Evolutionary conservation across 1,284 basidiomycete species (phyloP), one percentile per base, ranked within the genome.

Genomic region (Sporisorium iseilematis-ciliati): DNA sequence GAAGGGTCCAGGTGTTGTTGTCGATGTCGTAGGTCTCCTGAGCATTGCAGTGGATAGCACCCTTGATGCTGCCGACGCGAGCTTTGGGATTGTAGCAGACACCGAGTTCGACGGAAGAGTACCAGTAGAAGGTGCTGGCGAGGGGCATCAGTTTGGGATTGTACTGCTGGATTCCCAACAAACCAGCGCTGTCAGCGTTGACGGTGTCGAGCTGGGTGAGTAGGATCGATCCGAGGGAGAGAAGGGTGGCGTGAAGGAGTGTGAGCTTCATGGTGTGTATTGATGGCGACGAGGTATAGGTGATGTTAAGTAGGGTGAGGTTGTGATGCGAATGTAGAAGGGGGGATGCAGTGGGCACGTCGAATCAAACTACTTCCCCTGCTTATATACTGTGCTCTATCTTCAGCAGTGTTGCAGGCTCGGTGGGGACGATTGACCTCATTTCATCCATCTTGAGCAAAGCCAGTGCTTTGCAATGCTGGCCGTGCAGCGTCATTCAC

Each of bases 51-150:
- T 71, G 54, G 8, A 71, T 33, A 1, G 57, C 49, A 2, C 64
- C 64, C 18, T 65, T 65, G 60, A 69, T 43, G 63, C 66, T 69
- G 23, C 21, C 61, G 14, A 66, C 33, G 11, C 72, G 72, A 1
- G 56, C 63, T 23, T 55, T 29, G 2, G 72, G 72, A 12, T 4
- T 43, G 66, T 65, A 75, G 66, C 72, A 75, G 7, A 75, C 66
- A 25, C 65, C 72, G 1, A 75, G 33, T 41, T 75, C 72, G 48
- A 75, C 72, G 7, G 72, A 69, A 10, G 72, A 69, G 57, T 69
- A 75, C 65, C 65, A 75, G 59, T 62, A 62, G 46, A 69, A 69
- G 14, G 66, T 75, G 45, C 35, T 51, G 0, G 72, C 62, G 2
- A 75, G 7, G 6, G n/a, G n/a, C n/a, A n/a, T n/a, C n/a, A n/a